Base-by-base conservation (phyloP, 352 stramenopile species). In the Phytophthora vignae region DNA sequence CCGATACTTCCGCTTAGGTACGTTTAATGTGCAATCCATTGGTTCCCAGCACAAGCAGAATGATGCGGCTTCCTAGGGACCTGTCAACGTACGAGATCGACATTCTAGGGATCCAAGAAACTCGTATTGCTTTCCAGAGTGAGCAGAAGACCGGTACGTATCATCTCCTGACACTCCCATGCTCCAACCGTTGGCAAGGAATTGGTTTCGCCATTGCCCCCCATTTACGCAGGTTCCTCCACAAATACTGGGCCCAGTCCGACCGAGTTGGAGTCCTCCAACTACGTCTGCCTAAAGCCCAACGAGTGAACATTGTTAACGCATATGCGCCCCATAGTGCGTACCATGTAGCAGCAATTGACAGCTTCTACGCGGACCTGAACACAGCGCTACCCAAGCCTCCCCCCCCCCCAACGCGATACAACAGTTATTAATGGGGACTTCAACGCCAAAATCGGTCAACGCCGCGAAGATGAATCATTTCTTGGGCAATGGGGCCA, bases 61-160 rank as follows among this genome's bases (percentile, higher is more conserved):
- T 15, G 55, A 71, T 4, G 62, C 56, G n/a, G 0, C 55, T 62
- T 21, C 64, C 50, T 3, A 8, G 25, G 1, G 60, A 54, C 17
- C 60, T 69, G 22, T 25, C 7, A 27, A 49, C n/a, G 2, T 69
- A 69, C 54, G 44, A 63, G 53, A 1, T 65, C 25, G 48, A 71
- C 38, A 27, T 65, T n/a, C 44, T 69, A 1, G 53, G 62, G 12
- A n/a, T 65, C 15, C 55, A 65, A 38, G 64, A 65, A 21, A 65
- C 48, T 38, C 1, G 55, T 15, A 53, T 64, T 3, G 22, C 19
- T n/a, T 69, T 42, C 33, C 49, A 60, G 25, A 22, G 21, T 14
- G 50, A 67, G 22, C 50, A 60, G 22, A 67, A 67, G 60, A 27
- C 60, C 10, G 36, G 50, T 67, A 60, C 21, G 54, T 64, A 69